phyloP scores from a whole-genome alignment of 805 yeast species.

The Starmerella stigmatis region DNA sequence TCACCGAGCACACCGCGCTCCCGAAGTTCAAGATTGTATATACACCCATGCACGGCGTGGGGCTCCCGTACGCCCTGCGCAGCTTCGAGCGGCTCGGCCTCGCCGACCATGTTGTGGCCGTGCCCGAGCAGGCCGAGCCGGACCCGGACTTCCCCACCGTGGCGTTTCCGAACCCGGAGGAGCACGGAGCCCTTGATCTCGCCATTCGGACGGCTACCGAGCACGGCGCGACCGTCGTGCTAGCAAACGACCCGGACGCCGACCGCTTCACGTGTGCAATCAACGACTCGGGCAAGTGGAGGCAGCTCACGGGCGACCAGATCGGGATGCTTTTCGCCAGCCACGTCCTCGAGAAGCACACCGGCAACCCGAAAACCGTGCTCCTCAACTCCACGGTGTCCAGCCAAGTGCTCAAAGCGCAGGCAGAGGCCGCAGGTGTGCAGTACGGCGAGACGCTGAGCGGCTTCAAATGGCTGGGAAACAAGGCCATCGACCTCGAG shows the following conservation, averaged over 20 bases:
- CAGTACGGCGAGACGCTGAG: slow-evolving; percentile 73
- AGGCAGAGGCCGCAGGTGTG: slow-evolving; percentile 56
- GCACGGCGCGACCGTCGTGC: slow-evolving; percentile 42
- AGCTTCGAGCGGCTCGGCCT: slow-evolving; percentile 35
- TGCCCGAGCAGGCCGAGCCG: slow-evolving; percentile 56
- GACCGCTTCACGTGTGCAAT: slow-evolving; percentile 83
- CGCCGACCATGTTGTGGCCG: slow-evolving; percentile 35
- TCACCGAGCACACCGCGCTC: neutral
- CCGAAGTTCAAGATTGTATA: slow-evolving; percentile 44
- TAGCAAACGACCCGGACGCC: slow-evolving; percentile 96
- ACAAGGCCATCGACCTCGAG: slow-evolving; percentile 66
- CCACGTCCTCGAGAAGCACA: slow-evolving; percentile 34
- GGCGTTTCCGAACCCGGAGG: slow-evolving; percentile 90
- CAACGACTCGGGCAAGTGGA: slow-evolving; percentile 46
- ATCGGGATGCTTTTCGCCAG: slow-evolving; percentile 77
- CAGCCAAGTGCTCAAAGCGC: slow-evolving; percentile 61
- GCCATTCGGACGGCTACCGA: slow-evolving; percentile 56
- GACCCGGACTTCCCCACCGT: slow-evolving; percentile 85
- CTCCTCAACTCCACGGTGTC: slow-evolving; percentile 86
- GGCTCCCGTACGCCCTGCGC: slow-evolving; percentile 47
- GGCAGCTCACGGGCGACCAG: slow-evolving; percentile 83
- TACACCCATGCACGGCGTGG: slow-evolving; percentile 96
- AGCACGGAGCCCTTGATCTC: slow-evolving; percentile 73
- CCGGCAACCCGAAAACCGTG: neutral
- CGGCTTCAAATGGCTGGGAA: slow-evolving; percentile 97